Percentiles rank a stretch among this genome's conserved stretches.
Conservation (phyloP, 768 basidiomycete species). For the Serendipita sp. region DNA sequence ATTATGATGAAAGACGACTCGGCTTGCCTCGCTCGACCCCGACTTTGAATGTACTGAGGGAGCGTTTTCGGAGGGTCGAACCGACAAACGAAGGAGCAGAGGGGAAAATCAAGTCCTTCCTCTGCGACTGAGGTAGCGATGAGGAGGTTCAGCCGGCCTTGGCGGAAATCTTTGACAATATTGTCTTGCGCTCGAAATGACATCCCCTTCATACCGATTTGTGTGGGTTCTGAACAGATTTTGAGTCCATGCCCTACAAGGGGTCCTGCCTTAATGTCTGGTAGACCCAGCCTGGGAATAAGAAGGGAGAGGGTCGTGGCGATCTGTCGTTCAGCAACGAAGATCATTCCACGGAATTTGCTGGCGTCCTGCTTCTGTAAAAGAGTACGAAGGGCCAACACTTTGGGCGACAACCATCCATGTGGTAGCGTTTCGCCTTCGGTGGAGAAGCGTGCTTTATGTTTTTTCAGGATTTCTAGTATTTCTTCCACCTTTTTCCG, state of each 20-base stretch:
- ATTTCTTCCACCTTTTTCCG: neutral
- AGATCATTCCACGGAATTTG: slow-evolving; percentile 68
- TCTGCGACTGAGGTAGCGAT: slow-evolving; percentile 81
- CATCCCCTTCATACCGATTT: slow-evolving; percentile 35
- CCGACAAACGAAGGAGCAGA: slow-evolving; percentile 25
- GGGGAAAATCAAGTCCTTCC: slow-evolving; percentile 83
- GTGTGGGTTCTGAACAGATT: slow-evolving; percentile 23
- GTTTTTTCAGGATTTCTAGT: slow-evolving; percentile 32
- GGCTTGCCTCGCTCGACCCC: slow-evolving; percentile 68
- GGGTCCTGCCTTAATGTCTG: slow-evolving; percentile 44
- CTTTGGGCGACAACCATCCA: slow-evolving; percentile 62
- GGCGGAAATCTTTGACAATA: slow-evolving; percentile 48
- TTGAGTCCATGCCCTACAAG: slow-evolving; percentile 56
- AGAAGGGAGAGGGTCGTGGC: slow-evolving; percentile 54
- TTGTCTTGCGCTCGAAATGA: slow-evolving; percentile 37
- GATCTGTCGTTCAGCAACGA: slow-evolving; percentile 73
- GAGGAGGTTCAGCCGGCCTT: slow-evolving; percentile 50
- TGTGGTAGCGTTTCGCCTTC: slow-evolving; percentile 18
- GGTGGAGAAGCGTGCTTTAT: slow-evolving; percentile 20
- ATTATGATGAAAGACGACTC: slow-evolving; percentile 69
- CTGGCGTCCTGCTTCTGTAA: slow-evolving; percentile 37
- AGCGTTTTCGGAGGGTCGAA: slow-evolving; percentile 72
- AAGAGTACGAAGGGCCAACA: slow-evolving; percentile 44
- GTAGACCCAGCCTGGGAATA: slow-evolving; percentile 35
- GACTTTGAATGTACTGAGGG: slow-evolving; percentile 78